Evolutionary conservation across 257 asterid genomes (phyloP), one percentile per base, ranked within the genome.

Genomic region (Leonotis leonurus): DNA sequence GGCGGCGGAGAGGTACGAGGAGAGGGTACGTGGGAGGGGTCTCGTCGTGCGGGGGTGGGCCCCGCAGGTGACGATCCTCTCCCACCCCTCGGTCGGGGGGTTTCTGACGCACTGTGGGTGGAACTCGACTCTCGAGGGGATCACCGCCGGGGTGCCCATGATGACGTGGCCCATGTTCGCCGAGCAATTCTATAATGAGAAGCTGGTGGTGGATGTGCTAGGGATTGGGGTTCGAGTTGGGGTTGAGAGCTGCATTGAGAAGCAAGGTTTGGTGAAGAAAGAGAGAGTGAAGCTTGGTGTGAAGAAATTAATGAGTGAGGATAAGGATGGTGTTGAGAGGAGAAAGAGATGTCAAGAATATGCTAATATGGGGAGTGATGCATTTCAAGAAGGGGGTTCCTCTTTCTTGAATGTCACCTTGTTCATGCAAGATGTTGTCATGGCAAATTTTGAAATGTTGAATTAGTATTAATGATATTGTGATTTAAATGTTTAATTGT

Each of bases 91-190:
- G 0, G 48, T 77, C 0, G 81, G 81, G 2, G 81, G 78, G 2
- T 77, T 77, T 17, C 14, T 77, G 36, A 73, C 78, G 39, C 82
- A 77, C 12, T 73, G 82, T 30, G 78, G 82, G 0, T 77, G 82
- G 82, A 77, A 77, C 9, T 76, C 78, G 56, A 77, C 78, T 0
- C 56, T 77, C 30, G 81, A 77, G 25, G 78, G 73, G 2, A 5
- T 60, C 0, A 21, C 58, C 12, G 69, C 72, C 0, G 78, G 78
- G 0, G 55, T 73, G 61, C 82, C 76, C 2, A 69, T 77, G 78
- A 36, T 77, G 8, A 69, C 82, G 9, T 77, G 78, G 82, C 78
- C 78, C 0, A 69, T 72, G 82, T 77, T 77, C 3, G 73, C 78
- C 0, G 82, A 77, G 43, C 82, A 77, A 17, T 76, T 76, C 22